Percentiles rank a stretch among this genome's conserved stretches.
phyloP scores from a whole-genome alignment of 2,329 filamentous ascomycete genomes.

The Emergomyces orientalis region DNA sequence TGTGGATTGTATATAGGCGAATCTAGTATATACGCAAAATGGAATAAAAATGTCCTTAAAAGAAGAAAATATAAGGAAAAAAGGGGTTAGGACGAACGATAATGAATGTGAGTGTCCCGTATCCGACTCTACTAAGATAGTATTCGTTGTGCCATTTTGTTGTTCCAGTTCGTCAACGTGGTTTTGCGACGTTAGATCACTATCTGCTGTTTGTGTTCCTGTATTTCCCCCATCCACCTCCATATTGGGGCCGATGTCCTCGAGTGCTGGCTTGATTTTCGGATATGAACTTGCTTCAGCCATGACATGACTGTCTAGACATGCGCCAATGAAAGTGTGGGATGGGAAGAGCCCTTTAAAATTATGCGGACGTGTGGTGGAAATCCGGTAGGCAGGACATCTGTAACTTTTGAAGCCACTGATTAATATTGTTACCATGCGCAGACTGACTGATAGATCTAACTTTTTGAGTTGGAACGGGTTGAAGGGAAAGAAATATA shows the following conservation, averaged over 20 bases:
- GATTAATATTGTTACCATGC: not conserved
- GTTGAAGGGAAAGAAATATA: not conserved
- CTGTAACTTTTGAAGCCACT: not conserved
- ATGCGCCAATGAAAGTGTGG: not conserved
- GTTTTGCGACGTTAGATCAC: not conserved
- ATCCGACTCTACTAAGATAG: not conserved
- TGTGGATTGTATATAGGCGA: not conserved
- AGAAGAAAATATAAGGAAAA: not conserved
- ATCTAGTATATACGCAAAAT: not conserved
- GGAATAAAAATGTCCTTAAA: not conserved
- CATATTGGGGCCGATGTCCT: conserved; percentile 1
- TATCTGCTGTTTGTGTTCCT: not conserved
- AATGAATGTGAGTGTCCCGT: conserved; percentile 1
- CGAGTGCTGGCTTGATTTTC: not conserved
- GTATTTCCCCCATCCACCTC: not conserved
- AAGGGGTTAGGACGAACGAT: not conserved
- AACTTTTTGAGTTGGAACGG: not conserved
- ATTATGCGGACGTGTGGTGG: not conserved
- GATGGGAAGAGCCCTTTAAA: not conserved
- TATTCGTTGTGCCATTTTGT: not conserved
- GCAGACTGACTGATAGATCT: not conserved
- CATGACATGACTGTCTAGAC: conserved; percentile 3
- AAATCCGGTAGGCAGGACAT: not conserved
- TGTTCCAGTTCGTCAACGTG: not conserved
- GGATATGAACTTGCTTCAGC: not conserved